Conservation (phyloP, 2,329 filamentous ascomycete genomes). For the Coleophoma cylindrospora region DNA sequence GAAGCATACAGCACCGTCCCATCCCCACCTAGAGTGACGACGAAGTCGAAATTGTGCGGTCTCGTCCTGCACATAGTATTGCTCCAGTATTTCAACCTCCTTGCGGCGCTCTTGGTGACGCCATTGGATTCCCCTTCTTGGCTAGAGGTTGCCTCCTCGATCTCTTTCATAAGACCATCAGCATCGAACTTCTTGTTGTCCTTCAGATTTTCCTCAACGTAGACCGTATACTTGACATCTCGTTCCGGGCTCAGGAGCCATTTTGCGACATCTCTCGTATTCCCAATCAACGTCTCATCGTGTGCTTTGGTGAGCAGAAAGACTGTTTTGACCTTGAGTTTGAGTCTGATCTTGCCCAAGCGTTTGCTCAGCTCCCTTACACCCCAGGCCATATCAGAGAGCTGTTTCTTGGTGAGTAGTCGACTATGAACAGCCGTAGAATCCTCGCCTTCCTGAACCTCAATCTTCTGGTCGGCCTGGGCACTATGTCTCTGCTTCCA, state of each 20-base stretch:
- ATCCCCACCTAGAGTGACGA: conserved; percentile 87
- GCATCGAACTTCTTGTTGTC: conserved; percentile 70
- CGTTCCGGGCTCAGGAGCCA: conserved; percentile 77
- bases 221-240: conserved; percentile 68
- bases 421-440: conserved; percentile 45
- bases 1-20: conserved; percentile 96
- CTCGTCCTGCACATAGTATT: conserved; percentile 69
- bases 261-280: conserved; percentile 69
- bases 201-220: conserved; percentile 73
- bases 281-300: conserved; percentile 71
- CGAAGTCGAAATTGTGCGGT: conserved; percentile 89
- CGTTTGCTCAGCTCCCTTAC: conserved; percentile 86
- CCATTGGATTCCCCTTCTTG: conserved; percentile 28
- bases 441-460: conserved; percentile 8
- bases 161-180: conserved; percentile 59
- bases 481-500: conserved; percentile 37
- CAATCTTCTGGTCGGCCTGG: conserved; percentile 8
- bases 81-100: conserved; percentile 75
- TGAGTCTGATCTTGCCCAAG: conserved; percentile 76
- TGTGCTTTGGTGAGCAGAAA: conserved; percentile 92
- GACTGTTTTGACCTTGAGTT: conserved; percentile 74
- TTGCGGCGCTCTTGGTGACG: conserved; percentile 10
- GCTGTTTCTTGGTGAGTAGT: conserved; percentile 89
- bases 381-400: conserved; percentile 96
- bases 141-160: conserved; percentile 36